Base-by-base conservation (phyloP, 352 stramenopile genomes). In the Globisporangium perplexum region DNA sequence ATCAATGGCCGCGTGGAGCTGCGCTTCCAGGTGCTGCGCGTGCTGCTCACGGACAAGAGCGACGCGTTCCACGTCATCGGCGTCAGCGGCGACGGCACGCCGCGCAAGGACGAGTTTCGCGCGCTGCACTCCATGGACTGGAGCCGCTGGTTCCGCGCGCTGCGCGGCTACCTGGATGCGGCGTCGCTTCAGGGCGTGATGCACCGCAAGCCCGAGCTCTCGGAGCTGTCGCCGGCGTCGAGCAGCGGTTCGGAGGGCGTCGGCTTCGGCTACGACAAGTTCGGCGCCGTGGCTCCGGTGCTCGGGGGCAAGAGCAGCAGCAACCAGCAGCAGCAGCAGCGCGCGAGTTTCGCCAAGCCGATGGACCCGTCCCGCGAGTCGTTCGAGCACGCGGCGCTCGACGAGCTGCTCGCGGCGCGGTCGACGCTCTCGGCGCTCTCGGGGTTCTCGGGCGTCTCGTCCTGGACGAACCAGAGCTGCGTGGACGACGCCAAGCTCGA, bases 11-110 rank as follows among this genome's bases (percentile, higher is more conserved):
- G 54, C 12, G 53, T 86, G 7, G 70, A 75, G 39, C 67, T 68
- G 22, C 70, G 70, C 20, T 80, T 77, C 35, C 68, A 78, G 20
- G 52, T 86, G 22, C 57, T 86, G 24, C 70, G 68, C 7, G 74
- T 80, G 31, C 58, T 68, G 23, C 56, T 81, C 12, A 72, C 69
- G 7, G 70, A 82, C 41, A 72, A 67, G 50, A 71, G 72, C 46
- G 66, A 77, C 50, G 69, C 65, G 47, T 86, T 86, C 55, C 60
- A 77, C 36, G 63, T 86, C 31, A 79, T 86, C 30, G 70, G 71
- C 33, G 68, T 83, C 7, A 65, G 69, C 30, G 17, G 30, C 4
- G 70, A 80, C 31, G 72, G 71, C 41, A 53, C 60, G 24, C 69
- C 72, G 14, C 67, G 66, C 36, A 71, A 75, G 24, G 74, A 83